phyloP scores from a whole-genome alignment of 768 basidiomycete genomes.

The Lactarius hatsudake region DNA sequence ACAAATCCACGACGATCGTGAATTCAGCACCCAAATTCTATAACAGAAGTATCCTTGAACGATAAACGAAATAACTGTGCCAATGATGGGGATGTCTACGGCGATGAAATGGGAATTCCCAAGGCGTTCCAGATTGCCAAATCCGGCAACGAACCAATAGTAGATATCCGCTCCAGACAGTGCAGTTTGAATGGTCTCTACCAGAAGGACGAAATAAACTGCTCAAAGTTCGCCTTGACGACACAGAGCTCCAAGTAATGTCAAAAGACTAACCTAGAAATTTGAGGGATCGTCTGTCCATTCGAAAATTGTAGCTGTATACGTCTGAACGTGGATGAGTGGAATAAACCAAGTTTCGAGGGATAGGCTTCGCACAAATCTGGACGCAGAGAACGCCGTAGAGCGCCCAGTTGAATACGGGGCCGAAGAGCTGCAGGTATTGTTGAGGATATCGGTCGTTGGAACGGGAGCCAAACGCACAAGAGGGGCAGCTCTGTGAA shows the following conservation, averaged over 20 bases:
- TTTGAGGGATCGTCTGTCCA: not conserved
- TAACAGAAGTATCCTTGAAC: not conserved
- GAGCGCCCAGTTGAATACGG: not conserved
- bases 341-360: not conserved
- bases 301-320: not conserved
- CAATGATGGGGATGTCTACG: not conserved
- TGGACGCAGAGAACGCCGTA: not conserved
- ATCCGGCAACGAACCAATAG: not conserved
- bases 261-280: not conserved
- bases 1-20: not conserved
- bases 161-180: not conserved
- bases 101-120: not conserved
- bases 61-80: not conserved
- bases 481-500: not conserved
- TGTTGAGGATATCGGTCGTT: not conserved
- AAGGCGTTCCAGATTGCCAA: not conserved
- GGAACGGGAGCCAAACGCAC: not conserved
- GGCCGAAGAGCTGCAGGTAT: not conserved
- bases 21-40: not conserved
- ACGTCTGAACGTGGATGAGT: not conserved
- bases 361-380: not conserved
- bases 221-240: not conserved
- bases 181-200: not conserved
- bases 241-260: not conserved
- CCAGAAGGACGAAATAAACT: not conserved